Evolutionary conservation across 2,329 filamentous ascomycete species (phyloP), one percentile per base, ranked within the genome.

Genomic region (Fusarium sp.): DNA sequence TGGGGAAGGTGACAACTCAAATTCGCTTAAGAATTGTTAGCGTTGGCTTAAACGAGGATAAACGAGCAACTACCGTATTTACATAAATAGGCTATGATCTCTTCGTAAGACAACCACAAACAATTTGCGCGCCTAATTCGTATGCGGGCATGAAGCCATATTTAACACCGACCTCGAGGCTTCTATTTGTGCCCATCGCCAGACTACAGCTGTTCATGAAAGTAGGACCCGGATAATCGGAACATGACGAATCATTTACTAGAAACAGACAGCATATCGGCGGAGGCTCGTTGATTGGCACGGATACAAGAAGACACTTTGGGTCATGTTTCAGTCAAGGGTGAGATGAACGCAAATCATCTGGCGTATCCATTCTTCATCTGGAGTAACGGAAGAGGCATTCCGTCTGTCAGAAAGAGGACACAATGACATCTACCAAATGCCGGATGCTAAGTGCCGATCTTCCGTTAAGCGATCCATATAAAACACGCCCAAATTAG

Each of bases 391-490:
- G 56, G 42, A 58, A 26, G 31, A 48, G 11, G 18, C 31, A 48
- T 28, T 58, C 56, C 56, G 56, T n/a, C 2, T 3, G 1, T 38
- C 24, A 38, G 24, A 51, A 28, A 6, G 3, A 8, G 42, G 5
- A 51, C 4, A 12, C 18, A 24, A 38, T 36, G 55, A 58, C 24
- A 49, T n/a, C 33, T 20, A 8, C 11, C 15, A 51, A 31, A 58
- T 58, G 33, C 41, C 56, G 56, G 38, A 36, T n/a, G 24, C 9
- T 51, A 51, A 28, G 26, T 58, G 55, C 56, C 42, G 42, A 51
- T 38, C 42, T 20, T n/a, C 33, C 56, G 33, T 51, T 58, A 51
- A 58, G 56, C 56, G 56, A 31, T 51, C 42, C 56, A 58, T 36
- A 49, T 36, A 49, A 14, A 38, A n/a, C 20, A 18, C 14, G 9